phyloP scores from a whole-genome alignment of 2,329 filamentous ascomycete species.

The Penicillium rolfsii region DNA sequence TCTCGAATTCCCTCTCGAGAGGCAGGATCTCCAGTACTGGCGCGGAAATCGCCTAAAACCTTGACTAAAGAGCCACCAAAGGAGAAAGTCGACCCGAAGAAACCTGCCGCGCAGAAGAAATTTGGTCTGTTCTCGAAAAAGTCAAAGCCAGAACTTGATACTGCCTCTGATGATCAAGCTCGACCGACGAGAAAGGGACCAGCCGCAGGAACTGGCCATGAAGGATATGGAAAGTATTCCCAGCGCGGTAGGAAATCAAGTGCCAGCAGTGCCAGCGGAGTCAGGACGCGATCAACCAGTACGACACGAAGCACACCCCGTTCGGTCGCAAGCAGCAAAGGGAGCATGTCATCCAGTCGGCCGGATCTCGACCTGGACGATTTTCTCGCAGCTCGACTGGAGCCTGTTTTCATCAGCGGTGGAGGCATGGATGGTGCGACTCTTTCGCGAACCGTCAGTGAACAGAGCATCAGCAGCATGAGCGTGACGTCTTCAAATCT shows the following conservation, averaged over 20 bases:
- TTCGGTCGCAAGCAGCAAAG: constrained; percentile 45
- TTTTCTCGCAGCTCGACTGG: constrained; percentile 51
- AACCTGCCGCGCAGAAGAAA: constrained; percentile 55
- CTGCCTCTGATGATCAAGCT: constrained; percentile 56
- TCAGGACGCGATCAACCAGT: constrained; percentile 47
- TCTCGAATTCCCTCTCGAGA: constrained; percentile 40
- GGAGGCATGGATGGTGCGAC: constrained; percentile 43
- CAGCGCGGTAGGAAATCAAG: constrained; percentile 51
- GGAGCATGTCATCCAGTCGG: constrained; percentile 44
- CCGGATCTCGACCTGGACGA: constrained; percentile 52
- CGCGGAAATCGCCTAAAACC: constrained; percentile 44
- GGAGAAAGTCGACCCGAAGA: constrained; percentile 37
- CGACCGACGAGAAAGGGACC: constrained; percentile 72
- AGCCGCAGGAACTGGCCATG: constrained; percentile 89
- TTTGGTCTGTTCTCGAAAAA: constrained; percentile 80
- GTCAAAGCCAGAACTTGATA: constrained; percentile 64
- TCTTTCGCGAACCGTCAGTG: constrained; percentile 45
- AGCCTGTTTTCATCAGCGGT: constrained; percentile 55
- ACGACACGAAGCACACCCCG: constrained; percentile 41
- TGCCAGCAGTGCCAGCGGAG: constrained; percentile 44
- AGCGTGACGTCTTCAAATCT: constrained; percentile 37
- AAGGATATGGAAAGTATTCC: constrained; percentile 59
- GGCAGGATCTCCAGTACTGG: constrained; percentile 36
- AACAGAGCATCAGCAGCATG: constrained; percentile 43
- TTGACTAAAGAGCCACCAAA: constrained; percentile 33